Conservation (phyloP, 2,329 filamentous ascomycete genomes). For the Penicillium janthinellum region DNA sequence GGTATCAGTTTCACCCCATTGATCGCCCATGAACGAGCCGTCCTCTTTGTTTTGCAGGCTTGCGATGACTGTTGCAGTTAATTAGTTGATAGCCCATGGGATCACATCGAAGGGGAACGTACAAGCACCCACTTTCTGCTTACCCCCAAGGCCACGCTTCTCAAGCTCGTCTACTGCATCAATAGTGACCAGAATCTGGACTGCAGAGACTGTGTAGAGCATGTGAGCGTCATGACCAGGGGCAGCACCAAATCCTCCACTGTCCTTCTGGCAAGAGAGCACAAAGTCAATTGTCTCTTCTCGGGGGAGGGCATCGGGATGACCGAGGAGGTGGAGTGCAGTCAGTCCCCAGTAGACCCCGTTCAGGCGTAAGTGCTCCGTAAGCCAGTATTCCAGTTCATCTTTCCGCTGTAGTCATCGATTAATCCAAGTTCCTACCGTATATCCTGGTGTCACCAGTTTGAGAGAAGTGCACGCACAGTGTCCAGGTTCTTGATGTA, state of each 20-base stretch:
- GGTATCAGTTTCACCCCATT: constrained; percentile 96
- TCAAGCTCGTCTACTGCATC: constrained; percentile 86
- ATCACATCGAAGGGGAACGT: constrained; percentile 42
- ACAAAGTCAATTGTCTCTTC: constrained; percentile 86
- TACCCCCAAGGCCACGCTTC: constrained; percentile 64
- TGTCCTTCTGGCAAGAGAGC: constrained; percentile 87
- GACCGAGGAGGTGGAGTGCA: constrained; percentile 79
- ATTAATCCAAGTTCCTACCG: constrained; percentile 29
- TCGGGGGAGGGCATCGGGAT: constrained; percentile 77
- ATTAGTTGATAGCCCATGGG: constrained; percentile 13
- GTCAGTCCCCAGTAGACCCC: constrained; percentile 96
- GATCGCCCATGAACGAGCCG: constrained; percentile 89
- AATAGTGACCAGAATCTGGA: constrained; percentile 87
- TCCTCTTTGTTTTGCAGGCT: constrained; percentile 75
- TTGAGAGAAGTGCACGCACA: constrained; percentile 53
- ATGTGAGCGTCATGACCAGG: constrained; percentile 95
- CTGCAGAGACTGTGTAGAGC: constrained; percentile 91
- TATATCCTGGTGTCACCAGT: constrained; percentile 7
- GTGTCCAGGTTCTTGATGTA: constrained; percentile 94
- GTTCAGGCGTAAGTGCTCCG: constrained; percentile 92
- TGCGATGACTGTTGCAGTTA: constrained; percentile 66
- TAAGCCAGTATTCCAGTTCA: constrained; percentile 97
- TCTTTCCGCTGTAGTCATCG: constrained; percentile 70
- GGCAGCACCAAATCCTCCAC: constrained; percentile 89
- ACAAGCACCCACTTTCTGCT: constrained; percentile 77